These are phyloP conservation scores for Sclerotinia spermophila DNA, from an alignment of 2,329 filamentous ascomycete genomes.

Conservation along the genomic window DNA sequence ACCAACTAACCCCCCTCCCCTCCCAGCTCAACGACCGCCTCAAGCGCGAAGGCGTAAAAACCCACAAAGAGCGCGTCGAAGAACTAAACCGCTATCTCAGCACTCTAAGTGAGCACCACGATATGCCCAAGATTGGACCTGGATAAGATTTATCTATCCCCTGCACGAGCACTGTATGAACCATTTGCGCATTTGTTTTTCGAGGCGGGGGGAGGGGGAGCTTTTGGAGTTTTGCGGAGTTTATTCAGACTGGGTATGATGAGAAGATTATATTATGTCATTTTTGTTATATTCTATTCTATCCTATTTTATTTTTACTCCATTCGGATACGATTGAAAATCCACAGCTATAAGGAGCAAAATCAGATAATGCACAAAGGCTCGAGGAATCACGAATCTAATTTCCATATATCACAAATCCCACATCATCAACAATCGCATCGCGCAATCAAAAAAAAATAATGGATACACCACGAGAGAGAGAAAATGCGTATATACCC, in stretches of 20 bases:
- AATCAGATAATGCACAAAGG: no score
- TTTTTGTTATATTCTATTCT: background rate
- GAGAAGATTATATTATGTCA: background rate
- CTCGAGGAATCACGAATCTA: background rate
- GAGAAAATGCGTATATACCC: background rate
- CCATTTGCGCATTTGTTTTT: background rate
- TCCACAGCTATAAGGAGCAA: no score
- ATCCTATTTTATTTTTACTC: background rate
- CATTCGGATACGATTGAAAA: no score
- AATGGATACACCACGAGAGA: no score
- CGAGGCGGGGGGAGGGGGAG: background rate
- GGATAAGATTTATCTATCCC: no score
- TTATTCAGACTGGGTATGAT: no score
- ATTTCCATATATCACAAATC: no score
- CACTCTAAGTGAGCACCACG: slow-evolving; percentile 91
- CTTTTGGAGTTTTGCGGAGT: background rate
- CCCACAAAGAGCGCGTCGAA: slow-evolving; percentile 94
- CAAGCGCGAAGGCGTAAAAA: slow-evolving; percentile 79
- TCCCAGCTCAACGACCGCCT: slow-evolving; percentile 75
- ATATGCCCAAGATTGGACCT: slow-evolving; percentile 69
- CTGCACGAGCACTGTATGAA: no score
- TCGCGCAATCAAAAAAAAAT: no score
- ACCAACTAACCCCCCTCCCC: slow-evolving; percentile 3
- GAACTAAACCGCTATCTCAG: slow-evolving; percentile 93
- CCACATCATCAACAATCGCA: no score